Evolutionary conservation across 1,139 yeast species (phyloP), one percentile per base, ranked within the genome.

Genomic region (Hemisphaericaspora subhashii): DNA sequence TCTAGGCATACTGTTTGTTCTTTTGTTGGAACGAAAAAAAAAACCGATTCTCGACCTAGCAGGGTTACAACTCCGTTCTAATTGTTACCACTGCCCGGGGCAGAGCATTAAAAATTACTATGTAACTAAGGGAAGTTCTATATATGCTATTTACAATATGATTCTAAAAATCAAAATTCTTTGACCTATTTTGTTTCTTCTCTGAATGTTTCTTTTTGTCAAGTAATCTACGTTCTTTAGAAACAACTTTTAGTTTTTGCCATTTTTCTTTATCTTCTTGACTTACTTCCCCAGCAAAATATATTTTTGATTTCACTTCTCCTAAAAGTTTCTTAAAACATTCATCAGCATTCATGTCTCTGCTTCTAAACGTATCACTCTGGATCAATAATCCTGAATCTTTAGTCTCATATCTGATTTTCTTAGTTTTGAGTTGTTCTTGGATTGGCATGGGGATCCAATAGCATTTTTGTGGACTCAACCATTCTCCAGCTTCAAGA

Each of bases 401-500:
- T 42, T 75, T 76, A 2, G 83, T 81, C 41, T 78, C 71, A 55
- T 79, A 86, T 20, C 83, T 62, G 34, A 83, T 72, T 36, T 48
- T 63, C 47, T 49, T 56, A 40, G 35, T 52, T 6, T 57, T 40
- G 3, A 83, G 45, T 49, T 79, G 83, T 6, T 57, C 52, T 38
- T 75, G 65, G 1, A 81, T 62, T 1, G 72, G 68, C 3, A 44
- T 46, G 0, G 95, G 94, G 2, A 89, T 72, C 94, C 95, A 86
- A 5, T 52, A 50, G 14, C 74, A 66, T 29, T 49, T 52, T 24
- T 55, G 55, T 0, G 79, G 73, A 2, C 59, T 51, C 8, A 72
- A 64, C 80, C 90, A 78, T 31, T 67, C 60, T 1, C 64, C 59
- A 0, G 70, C 57, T 4, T 60, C 56, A 45, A 87, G 54, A 3